Base-by-base conservation (phyloP, 257 asterid genomes). In the Solanum bulbocastanum region DNA sequence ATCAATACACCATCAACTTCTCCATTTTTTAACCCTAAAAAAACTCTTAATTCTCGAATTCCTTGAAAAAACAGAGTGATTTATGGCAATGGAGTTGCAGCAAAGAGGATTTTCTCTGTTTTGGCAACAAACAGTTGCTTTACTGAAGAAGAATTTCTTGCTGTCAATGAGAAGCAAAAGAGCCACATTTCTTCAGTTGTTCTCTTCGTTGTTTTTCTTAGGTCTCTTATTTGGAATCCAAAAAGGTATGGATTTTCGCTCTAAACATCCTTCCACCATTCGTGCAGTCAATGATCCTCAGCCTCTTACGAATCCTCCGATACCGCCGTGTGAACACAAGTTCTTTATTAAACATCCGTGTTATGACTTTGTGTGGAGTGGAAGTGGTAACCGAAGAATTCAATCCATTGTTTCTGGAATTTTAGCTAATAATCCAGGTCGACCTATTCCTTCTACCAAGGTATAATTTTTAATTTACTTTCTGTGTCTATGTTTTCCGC, bases 311-410 rank as follows among this genome's bases (percentile, higher is more conserved):
- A 35, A 44, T 32, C 89, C 90, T 23, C n/a, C 93, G 4, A 91
- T 92, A 81, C 93, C 89, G 22, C 73, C 93, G 9, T 92, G 93
- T 75, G 93, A 92, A 87, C 86, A 89, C 23, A 89, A 89, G 89
- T 44, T 85, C 52, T 89, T 90, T 81, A 85, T 89, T 18, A 88
- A 88, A 2, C n/a, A 62, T 23, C 93, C 92, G 0, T 92, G 93
- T 75, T 90, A 58, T 83, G 94, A 92, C 74, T 90, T 90, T 46
- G 91, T 91, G 25, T 90, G 93, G 92, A 90, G 93, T 65, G 94
- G 94, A 1, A 86, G 86, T 83, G 90, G 87, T 4, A 89, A 83
- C 68, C 22, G 60, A 42, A 90, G 87, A 49, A 46, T 92, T 86
- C 86, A 35, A 23, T 83, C 90, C 33, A 74, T 92, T 40, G 94